Evolutionary conservation across 2,329 filamentous ascomycete species (phyloP).

Genomic region (Scopulariopsis brevicaulis): DNA sequence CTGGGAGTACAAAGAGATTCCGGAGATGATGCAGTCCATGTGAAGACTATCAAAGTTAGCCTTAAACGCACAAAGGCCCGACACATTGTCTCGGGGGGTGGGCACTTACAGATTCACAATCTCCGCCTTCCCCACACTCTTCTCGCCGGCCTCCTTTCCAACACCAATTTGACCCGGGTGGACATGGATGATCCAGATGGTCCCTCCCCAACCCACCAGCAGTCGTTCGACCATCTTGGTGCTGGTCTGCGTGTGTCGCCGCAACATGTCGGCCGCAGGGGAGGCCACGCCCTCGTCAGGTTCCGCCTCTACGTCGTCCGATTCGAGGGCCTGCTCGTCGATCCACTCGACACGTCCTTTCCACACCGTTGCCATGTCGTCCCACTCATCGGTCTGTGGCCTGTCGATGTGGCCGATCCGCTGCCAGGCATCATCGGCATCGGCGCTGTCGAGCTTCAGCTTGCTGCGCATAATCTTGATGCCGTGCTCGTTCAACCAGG

Average conservation of each 20-base stretch:
- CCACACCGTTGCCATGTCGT: slow-evolving; percentile 95
- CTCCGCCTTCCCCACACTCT: slow-evolving; percentile 68
- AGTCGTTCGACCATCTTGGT: slow-evolving; percentile 59
- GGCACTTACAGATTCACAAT: slow-evolving; percentile 40
- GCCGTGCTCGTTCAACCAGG: slow-evolving; percentile 92
- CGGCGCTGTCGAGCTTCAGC: slow-evolving; percentile 62
- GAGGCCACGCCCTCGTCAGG: slow-evolving; percentile 20
- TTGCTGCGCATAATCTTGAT: slow-evolving; percentile 97
- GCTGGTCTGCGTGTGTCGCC: slow-evolving; percentile 33
- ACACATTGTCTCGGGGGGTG: no score
- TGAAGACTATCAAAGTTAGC: slow-evolving; percentile 49
- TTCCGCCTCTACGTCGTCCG: slow-evolving; percentile 45
- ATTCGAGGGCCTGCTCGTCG: slow-evolving; percentile 69
- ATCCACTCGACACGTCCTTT: slow-evolving; percentile 90
- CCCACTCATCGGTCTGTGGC: slow-evolving; percentile 78
- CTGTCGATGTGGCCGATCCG: slow-evolving; percentile 85
- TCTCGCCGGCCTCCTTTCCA: slow-evolving; percentile 58
- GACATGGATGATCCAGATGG: slow-evolving; percentile 91
- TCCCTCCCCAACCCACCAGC: slow-evolving; percentile 90
- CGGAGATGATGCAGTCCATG: slow-evolving; percentile 96
- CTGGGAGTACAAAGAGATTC: slow-evolving; percentile 91
- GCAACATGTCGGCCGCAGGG: slow-evolving; percentile 33
- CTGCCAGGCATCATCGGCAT: slow-evolving; percentile 84
- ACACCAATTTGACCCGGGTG: slow-evolving; percentile 60
- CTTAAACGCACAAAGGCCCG: background rate